These are phyloP conservation scores for Vicia sativa DNA, from an alignment of 306 rosid species.

Conservation along the genomic window DNA sequence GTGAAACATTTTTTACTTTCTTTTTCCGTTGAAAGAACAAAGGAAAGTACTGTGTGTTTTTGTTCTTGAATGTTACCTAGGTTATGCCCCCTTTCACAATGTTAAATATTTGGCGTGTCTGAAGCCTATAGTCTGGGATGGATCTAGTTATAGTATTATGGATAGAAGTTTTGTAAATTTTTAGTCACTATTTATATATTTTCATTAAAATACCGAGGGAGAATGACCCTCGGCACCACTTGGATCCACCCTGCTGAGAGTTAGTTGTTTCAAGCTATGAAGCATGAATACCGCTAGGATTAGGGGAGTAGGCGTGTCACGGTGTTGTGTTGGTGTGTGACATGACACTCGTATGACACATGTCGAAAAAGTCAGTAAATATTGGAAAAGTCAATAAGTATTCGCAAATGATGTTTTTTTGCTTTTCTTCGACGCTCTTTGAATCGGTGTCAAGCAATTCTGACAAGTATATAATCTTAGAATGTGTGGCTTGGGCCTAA, in stretches of 20 bases:
- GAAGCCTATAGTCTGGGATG: background rate
- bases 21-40: background rate
- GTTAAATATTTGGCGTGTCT: background rate
- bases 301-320: too few species aligned
- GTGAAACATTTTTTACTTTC: background rate
- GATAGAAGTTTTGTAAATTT: background rate
- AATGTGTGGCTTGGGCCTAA: too few species aligned
- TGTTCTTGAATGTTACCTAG: slow-evolving; percentile 18
- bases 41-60: background rate
- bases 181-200: background rate
- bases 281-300: too few species aligned
- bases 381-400: too few species aligned
- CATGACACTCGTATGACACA: too few species aligned
- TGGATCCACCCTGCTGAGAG: background rate
- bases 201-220: slow-evolving; percentile 4
- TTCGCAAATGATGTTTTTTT: too few species aligned
- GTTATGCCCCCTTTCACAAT: background rate
- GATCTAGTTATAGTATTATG: slow-evolving; percentile 1
- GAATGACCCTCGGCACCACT: background rate
- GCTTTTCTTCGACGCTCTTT: too few species aligned
- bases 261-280: slow-evolving; percentile 11
- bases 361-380: too few species aligned
- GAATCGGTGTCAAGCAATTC: too few species aligned
- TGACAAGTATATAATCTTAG: too few species aligned
- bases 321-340: too few species aligned